Evolutionary conservation across 2,329 filamentous ascomycete genomes (phyloP).

Genomic region (Bipolaris bicolor): DNA sequence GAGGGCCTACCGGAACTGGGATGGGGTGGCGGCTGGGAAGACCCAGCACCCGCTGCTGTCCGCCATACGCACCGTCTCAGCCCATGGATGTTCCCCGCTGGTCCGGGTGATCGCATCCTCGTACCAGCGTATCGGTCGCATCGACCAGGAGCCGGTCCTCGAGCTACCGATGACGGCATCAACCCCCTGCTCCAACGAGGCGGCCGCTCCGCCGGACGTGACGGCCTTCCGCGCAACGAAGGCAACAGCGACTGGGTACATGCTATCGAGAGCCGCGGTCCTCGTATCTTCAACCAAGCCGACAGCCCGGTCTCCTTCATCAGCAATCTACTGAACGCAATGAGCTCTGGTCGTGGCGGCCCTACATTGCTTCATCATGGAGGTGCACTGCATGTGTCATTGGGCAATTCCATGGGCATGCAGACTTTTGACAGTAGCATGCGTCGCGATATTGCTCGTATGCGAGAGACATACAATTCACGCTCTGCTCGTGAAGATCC

Average conservation of each 20-base stretch:
- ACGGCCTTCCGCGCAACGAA: constrained; percentile 41
- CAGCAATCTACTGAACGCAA: constrained; percentile 63
- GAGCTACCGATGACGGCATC: constrained; percentile 75
- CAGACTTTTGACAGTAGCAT: constrained; percentile 43
- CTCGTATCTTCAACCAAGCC: constrained; percentile 51
- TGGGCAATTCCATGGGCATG: constrained; percentile 50
- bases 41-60: constrained; percentile 51
- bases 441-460: constrained; percentile 41
- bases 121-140: constrained; percentile 59
- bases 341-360: constrained; percentile 50
- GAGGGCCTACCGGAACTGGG: constrained; percentile 51
- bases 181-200: constrained; percentile 83
- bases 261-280: constrained; percentile 56
- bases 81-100: constrained; percentile 64
- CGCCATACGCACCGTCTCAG: constrained; percentile 61
- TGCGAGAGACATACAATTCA: constrained; percentile 38
- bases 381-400: constrained; percentile 60
- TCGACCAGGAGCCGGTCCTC: constrained; percentile 60
- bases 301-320: constrained; percentile 62
- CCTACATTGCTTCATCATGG: constrained; percentile 45
- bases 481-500: constrained; percentile 62
- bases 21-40: constrained; percentile 62
- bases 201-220: constrained; percentile 42
- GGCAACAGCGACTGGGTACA: constrained; percentile 61
- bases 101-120: constrained; percentile 54